Percentiles rank a stretch among this genome's conserved stretches.
phyloP scores from a whole-genome alignment of 257 asterid genomes.

The Solanum peruvianum region DNA sequence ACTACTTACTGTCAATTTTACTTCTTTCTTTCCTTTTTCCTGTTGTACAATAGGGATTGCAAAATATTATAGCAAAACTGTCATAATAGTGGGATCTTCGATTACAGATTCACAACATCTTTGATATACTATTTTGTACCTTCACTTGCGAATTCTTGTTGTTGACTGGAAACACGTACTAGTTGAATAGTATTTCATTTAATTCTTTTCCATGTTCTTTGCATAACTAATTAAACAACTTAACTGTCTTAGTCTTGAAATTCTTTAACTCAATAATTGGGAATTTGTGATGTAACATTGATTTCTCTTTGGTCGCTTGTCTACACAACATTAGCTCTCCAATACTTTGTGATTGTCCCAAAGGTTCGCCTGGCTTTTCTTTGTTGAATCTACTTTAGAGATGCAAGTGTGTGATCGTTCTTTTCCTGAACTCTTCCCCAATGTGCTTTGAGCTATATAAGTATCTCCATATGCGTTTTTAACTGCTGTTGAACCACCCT shows the following conservation, averaged over 20 bases:
- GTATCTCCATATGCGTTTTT: background rate
- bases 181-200: background rate
- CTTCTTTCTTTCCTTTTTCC: background rate
- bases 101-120: background rate
- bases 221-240: background rate
- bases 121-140: background rate
- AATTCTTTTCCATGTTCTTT: background rate
- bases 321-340: background rate
- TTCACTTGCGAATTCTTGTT: background rate
- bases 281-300: background rate
- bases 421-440: background rate
- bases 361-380: background rate
- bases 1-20: background rate
- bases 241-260: background rate
- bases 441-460: background rate
- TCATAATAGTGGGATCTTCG: background rate
- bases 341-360: background rate
- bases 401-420: background rate
- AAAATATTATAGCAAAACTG: background rate
- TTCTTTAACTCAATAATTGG: background rate
- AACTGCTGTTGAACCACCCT: background rate
- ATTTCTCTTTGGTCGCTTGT: background rate
- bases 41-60: background rate
- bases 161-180: background rate
- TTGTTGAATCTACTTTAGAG: background rate